A percentile compares a stretch with the other conserved stretches of the same genome.
Evolutionary conservation across 192 early-diverging fungal species (phyloP).

Genomic region (Irineochytrium annulatum): DNA sequence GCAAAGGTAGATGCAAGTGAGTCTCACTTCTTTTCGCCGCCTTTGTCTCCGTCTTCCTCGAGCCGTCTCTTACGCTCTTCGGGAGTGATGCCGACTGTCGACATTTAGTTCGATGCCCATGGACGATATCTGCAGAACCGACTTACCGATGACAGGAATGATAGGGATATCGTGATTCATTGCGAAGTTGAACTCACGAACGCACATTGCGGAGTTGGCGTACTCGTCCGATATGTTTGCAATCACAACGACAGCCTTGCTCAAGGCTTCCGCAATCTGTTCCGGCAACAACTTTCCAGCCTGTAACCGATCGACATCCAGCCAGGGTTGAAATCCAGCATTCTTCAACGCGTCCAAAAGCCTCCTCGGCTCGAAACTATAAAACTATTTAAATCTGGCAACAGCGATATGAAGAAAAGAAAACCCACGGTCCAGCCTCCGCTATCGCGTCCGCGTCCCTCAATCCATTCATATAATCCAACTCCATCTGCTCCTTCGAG

Average conservation of each 20-base stretch:
- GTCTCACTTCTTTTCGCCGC: too few species aligned
- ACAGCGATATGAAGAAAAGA: not conserved
- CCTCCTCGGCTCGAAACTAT: conserved; percentile 13
- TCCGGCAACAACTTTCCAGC: not conserved
- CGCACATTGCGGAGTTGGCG: conserved; percentile 3
- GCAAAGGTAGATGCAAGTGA: too few species aligned
- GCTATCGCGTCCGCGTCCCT: not conserved
- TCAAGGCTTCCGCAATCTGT: not conserved
- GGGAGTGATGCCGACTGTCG: too few species aligned
- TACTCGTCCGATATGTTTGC: conserved; percentile 11
- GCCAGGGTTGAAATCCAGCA: conserved; percentile 9
- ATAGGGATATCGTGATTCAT: too few species aligned
- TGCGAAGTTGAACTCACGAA: conserved; percentile 11
- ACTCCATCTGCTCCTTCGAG: conserved; percentile 5
- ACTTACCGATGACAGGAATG: too few species aligned
- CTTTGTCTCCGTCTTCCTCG: too few species aligned
- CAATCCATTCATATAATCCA: not conserved
- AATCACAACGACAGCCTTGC: conserved; percentile 8
- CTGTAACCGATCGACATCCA: conserved; percentile 11
- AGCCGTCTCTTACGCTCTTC: too few species aligned
- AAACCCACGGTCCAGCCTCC: conserved; percentile 3
- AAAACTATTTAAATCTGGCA: not conserved
- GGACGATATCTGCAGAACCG: too few species aligned
- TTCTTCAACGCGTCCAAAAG: not conserved
- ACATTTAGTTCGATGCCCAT: too few species aligned